Evolutionary conservation across 106 monocot species (phyloP).

Genomic region (Dioscorea alata): DNA sequence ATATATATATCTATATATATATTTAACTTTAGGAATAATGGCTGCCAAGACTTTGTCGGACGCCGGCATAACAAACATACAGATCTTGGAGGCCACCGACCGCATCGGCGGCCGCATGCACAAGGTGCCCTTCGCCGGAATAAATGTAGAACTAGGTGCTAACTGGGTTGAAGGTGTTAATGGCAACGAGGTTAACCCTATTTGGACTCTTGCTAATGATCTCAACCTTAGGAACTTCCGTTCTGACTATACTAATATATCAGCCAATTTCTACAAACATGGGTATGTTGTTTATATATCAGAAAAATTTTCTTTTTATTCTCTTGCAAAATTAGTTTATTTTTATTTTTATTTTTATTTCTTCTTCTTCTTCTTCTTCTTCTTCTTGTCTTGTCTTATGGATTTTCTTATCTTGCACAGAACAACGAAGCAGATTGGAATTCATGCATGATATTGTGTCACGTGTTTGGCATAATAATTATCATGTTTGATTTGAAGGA

Average conservation of each 20-base stretch:
- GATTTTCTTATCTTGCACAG: too few species aligned
- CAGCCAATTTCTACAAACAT: constrained; percentile 41
- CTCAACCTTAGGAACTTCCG: constrained; percentile 33
- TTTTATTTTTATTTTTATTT: too few species aligned
- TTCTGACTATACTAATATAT: constrained; percentile 41
- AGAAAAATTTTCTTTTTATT: too few species aligned
- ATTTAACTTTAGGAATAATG: constrained; percentile 36
- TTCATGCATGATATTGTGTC: too few species aligned
- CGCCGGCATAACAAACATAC: constrained; percentile 46
- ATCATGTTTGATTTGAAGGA: too few species aligned
- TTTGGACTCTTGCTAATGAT: constrained; percentile 53
- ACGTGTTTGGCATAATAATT: too few species aligned
- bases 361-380: too few species aligned
- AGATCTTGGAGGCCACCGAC: constrained; percentile 70
- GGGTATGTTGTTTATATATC: background rate
- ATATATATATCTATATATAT: too few species aligned
- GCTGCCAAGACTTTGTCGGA: constrained; percentile 59
- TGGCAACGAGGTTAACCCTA: constrained; percentile 48
- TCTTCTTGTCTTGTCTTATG: too few species aligned
- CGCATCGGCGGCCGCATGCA: constrained; percentile 74
- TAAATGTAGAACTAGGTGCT: constrained; percentile 71
- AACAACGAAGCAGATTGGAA: too few species aligned
- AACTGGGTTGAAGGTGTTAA: constrained; percentile 88
- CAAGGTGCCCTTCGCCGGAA: constrained; percentile 48
- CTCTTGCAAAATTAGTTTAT: too few species aligned